Evolutionary conservation across 768 basidiomycete genomes (phyloP).

Genomic region (Coprinopsis strossmayeri): DNA sequence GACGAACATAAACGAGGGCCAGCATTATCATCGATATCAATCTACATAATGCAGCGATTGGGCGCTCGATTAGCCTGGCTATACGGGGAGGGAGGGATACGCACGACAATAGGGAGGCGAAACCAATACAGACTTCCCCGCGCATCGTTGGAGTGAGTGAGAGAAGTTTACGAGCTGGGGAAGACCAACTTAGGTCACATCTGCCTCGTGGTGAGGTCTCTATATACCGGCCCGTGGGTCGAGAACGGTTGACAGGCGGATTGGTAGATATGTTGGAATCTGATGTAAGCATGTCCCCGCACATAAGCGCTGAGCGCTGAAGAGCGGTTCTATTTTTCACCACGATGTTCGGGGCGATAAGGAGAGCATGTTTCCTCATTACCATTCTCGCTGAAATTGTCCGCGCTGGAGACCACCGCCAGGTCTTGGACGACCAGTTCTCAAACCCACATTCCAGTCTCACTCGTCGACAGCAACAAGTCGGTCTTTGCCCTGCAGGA

Average conservation of each 20-base stretch:
- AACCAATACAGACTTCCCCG: neutral
- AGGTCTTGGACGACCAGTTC: neutral
- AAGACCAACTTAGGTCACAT: too few species aligned
- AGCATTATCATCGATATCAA: neutral
- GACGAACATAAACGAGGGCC: neutral
- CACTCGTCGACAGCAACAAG: neutral
- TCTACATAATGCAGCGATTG: neutral
- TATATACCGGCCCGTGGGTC: too few species aligned
- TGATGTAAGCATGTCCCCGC: neutral
- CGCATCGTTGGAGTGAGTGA: neutral
- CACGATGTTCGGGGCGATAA: too few species aligned
- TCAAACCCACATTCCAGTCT: neutral
- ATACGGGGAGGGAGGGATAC: too few species aligned
- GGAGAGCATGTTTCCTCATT: too few species aligned
- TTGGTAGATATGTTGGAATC: neutral
- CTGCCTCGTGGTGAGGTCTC: too few species aligned
- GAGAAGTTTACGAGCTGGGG: neutral
- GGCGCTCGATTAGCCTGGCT: neutral
- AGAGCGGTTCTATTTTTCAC: too few species aligned
- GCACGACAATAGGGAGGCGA: neutral
- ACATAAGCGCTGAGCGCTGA: neutral
- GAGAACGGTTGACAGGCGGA: neutral
- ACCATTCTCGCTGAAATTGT: too few species aligned
- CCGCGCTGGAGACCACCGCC: too few species aligned
- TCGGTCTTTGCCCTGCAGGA: neutral